These are phyloP conservation scores for Fraxinus pennsylvanica DNA, from an alignment of 257 asterid genomes.

Conservation along the genomic window DNA sequence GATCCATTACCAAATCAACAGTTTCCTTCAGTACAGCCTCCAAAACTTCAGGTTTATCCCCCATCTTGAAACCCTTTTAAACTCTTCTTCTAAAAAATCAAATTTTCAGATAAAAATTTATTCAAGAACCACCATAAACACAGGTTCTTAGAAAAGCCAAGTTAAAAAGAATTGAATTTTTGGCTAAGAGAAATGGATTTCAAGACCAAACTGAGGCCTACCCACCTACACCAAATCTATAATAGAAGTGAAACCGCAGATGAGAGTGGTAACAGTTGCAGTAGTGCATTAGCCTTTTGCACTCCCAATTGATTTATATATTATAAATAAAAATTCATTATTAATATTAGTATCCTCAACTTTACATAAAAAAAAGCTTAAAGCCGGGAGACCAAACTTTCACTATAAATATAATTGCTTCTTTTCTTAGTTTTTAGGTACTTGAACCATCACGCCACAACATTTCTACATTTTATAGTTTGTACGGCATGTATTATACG, in stretches of 20 bases:
- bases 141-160: neutral
- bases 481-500: neutral
- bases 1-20: conserved; percentile 21
- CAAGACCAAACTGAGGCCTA: neutral
- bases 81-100: neutral
- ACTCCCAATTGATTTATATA: conserved; percentile 22
- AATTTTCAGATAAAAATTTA: neutral
- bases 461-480: conserved; percentile 27
- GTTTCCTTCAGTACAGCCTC: conserved; percentile 21
- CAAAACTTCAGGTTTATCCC: conserved; percentile 17
- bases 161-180: neutral
- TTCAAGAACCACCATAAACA: conserved; percentile 9
- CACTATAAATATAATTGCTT: neutral
- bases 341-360: too few species aligned
- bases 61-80: neutral
- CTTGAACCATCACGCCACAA: conserved; percentile 36
- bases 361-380: neutral
- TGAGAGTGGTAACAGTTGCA: conserved; percentile 56
- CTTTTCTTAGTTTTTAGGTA: conserved; percentile 33
- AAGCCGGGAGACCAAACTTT: conserved; percentile 49
- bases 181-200: neutral
- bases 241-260: conserved; percentile 50
- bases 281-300: conserved; percentile 41
- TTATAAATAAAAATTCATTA: too few species aligned
- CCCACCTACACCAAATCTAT: conserved; percentile 40